phyloP scores from a whole-genome alignment of 768 basidiomycete genomes.

The Hydnum rufescens region DNA sequence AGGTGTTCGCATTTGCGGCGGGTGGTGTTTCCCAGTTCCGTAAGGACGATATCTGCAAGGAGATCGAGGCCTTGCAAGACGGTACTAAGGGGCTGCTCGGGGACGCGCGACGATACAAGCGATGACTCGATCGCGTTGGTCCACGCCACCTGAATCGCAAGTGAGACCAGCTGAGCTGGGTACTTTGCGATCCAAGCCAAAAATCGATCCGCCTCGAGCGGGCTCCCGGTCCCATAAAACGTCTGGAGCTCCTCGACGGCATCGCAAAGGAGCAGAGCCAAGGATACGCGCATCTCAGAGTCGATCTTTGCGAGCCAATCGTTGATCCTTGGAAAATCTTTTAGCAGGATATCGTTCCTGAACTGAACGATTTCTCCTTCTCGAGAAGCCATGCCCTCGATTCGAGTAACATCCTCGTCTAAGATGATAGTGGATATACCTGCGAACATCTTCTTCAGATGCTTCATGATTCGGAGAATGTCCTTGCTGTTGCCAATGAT shows the following conservation, averaged over 20 bases:
- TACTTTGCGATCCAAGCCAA: slow-evolving; percentile 86
- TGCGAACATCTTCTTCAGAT: slow-evolving; percentile 99
- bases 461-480: slow-evolving; percentile 94
- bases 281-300: slow-evolving; percentile 75
- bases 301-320: slow-evolving; percentile 93
- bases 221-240: slow-evolving; percentile 52
- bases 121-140: slow-evolving; percentile 62
- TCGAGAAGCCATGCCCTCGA: slow-evolving; percentile 83
- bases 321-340: slow-evolving; percentile 94
- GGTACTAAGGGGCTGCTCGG: slow-evolving; percentile 50
- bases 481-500: slow-evolving; percentile 99
- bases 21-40: slow-evolving; percentile 74
- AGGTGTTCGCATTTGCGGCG: slow-evolving; percentile 96
- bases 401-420: slow-evolving; percentile 72
- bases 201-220: slow-evolving; percentile 44
- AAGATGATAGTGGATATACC: slow-evolving; percentile 79
- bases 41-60: slow-evolving; percentile 90
- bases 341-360: slow-evolving; percentile 61
- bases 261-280: slow-evolving; percentile 62
- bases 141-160: slow-evolving; percentile 94
- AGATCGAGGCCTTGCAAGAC: slow-evolving; percentile 73
- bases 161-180: slow-evolving; percentile 87
- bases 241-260: slow-evolving; percentile 60
- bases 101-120: slow-evolving; percentile 33
- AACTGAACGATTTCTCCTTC: slow-evolving; percentile 91